Evolutionary conservation across 345 rosid species (phyloP).

Genomic region (Dovyalis caffra): DNA sequence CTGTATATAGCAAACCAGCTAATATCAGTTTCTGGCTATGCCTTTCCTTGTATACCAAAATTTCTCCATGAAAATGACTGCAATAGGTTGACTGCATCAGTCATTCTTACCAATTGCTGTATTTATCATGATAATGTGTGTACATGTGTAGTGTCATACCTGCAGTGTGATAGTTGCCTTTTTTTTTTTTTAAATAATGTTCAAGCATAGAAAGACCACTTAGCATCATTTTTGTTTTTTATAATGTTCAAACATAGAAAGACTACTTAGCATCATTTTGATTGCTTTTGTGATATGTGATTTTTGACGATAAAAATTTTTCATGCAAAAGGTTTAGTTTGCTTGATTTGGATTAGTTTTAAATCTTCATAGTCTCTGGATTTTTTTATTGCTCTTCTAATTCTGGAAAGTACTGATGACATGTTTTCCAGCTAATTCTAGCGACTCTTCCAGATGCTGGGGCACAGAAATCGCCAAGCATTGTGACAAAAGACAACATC

Average conservation of each 20-base stretch:
- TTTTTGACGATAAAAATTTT: not conserved
- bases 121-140: not conserved
- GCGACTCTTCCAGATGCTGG: conserved; percentile 62
- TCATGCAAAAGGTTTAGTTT: not conserved
- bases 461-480: conserved; percentile 55
- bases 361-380: not conserved
- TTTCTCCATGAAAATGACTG: not conserved
- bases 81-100: not conserved
- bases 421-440: conserved; percentile 65
- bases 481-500: conserved; percentile 79
- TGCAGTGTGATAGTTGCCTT: not conserved
- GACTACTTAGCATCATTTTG: not conserved
- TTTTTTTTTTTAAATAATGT: not conserved
- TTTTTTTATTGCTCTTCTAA: not conserved
- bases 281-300: not conserved
- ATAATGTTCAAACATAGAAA: not conserved
- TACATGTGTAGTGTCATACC: not conserved
- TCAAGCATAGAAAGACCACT: not conserved
- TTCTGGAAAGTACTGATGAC: conserved; percentile 13
- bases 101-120: not conserved
- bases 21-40: not conserved
- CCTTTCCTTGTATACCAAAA: not conserved
- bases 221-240: not conserved
- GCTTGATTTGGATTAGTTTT: not conserved
- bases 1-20: not conserved